phyloP scores from a whole-genome alignment of 2,329 filamentous ascomycete species.

The Exophiala phaeomuriformis region DNA sequence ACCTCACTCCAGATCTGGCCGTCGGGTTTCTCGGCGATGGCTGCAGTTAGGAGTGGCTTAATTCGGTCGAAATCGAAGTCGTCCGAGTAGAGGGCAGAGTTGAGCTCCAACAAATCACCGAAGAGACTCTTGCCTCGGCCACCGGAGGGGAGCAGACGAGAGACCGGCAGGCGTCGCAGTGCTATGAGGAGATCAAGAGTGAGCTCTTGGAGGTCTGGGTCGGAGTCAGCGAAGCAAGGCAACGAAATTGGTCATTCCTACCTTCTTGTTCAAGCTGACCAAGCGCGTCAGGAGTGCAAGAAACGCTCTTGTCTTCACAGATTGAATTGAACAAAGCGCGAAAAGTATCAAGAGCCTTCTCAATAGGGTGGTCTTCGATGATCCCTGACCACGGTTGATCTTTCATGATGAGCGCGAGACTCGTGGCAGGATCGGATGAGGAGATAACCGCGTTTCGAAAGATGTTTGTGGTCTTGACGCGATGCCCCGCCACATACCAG shows the following conservation, averaged over 20 bases:
- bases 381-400: not conserved
- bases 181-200: not conserved
- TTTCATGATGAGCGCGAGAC: not conserved
- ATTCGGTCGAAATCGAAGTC: conserved; percentile 22
- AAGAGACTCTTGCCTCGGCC: not conserved
- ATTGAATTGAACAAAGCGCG: not conserved
- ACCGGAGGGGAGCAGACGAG: not conserved
- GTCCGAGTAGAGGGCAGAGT: not conserved
- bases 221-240: not conserved
- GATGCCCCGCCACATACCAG: too few relatives aligned
- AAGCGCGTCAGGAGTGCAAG: not conserved
- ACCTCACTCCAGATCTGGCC: conserved; percentile 26
- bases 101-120: not conserved
- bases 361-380: not conserved
- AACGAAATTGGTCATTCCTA: not conserved
- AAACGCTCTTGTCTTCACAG: conserved; percentile 1
- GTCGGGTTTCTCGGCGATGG: conserved; percentile 6
- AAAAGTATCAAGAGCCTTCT: not conserved
- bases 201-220: not conserved
- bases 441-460: too few relatives aligned
- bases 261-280: not conserved
- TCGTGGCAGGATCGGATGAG: too few relatives aligned
- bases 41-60: conserved; percentile 23
- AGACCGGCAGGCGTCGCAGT: not conserved
- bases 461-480: too few relatives aligned